Conservation (phyloP, 108 stramenopile species). For the Nitzschia sp. region DNA sequence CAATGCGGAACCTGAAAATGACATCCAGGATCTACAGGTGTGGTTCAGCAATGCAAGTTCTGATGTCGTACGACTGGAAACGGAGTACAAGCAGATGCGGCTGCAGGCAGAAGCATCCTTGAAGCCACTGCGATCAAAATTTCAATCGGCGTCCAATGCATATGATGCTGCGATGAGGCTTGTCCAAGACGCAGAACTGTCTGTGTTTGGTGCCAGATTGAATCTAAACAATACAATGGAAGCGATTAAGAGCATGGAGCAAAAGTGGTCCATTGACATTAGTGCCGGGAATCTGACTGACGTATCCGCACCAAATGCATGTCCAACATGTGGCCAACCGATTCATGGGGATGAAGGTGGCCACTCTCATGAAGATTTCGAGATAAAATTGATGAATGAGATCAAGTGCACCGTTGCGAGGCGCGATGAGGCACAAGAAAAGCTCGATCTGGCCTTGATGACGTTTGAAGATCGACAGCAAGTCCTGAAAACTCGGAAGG, state of each 20-base stretch:
- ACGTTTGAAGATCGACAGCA: background rate
- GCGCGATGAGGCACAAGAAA: background rate
- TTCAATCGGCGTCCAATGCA: background rate
- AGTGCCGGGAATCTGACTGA: slow-evolving; percentile 23
- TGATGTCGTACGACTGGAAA: background rate
- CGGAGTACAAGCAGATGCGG: background rate
- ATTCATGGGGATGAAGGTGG: slow-evolving; percentile 25
- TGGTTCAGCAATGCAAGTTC: background rate
- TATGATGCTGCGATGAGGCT: background rate
- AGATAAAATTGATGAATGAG: background rate
- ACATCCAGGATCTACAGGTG: background rate
- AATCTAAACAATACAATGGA: slow-evolving; percentile 36
- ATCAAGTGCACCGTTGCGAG: background rate
- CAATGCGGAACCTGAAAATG: background rate
- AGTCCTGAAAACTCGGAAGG: slow-evolving; percentile 4
- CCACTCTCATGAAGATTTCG: slow-evolving; percentile 6
- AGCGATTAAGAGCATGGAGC: slow-evolving; percentile 33
- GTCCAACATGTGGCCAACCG: slow-evolving; percentile 68
- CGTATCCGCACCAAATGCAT: slow-evolving; percentile 35
- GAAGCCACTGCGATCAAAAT: slow-evolving; percentile 8
- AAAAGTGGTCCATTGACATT: slow-evolving; percentile 51
- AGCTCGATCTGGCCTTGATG: background rate
- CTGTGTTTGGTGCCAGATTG: slow-evolving; percentile 7
- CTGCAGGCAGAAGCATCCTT: slow-evolving; percentile 24
- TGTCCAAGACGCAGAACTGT: background rate